These are phyloP conservation scores for Arthrobotrys sinensis DNA, from an alignment of 2,329 filamentous ascomycete species.

Conservation along the genomic window DNA sequence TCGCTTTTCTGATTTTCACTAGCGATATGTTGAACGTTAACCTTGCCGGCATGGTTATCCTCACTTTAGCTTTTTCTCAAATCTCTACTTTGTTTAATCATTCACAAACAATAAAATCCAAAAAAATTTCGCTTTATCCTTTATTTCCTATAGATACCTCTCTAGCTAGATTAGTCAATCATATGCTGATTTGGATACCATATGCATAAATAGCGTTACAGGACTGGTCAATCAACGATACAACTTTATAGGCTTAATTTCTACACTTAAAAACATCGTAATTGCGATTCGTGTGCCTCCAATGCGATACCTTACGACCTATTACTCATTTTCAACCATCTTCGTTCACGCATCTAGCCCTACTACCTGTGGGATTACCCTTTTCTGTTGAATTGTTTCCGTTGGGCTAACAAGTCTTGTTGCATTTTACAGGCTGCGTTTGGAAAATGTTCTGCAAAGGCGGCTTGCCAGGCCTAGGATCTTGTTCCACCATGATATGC, in stretches of 20 bases:
- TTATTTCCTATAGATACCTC: not conserved
- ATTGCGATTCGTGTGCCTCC: too few relatives aligned
- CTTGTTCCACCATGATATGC: slow-evolving; percentile 17
- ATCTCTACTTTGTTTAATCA: slow-evolving; percentile 53
- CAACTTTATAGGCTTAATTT: too few relatives aligned
- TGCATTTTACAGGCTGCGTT: slow-evolving; percentile 1
- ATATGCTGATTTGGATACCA: too few relatives aligned
- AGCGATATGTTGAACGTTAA: slow-evolving; percentile 42
- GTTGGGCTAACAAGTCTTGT: slow-evolving; percentile 4
- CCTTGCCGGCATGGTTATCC: slow-evolving; percentile 58
- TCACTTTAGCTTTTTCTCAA: slow-evolving; percentile 32
- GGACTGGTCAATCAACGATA: too few relatives aligned
- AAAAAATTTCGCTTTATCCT: slow-evolving; percentile 45
- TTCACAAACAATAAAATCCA: slow-evolving; percentile 50
- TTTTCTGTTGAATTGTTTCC: slow-evolving; percentile 8
- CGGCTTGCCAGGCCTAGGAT: not conserved
- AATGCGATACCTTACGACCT: too few relatives aligned
- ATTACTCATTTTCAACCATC: too few relatives aligned
- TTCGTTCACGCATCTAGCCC: not conserved
- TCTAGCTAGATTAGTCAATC: too few relatives aligned
- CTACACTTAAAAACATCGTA: too few relatives aligned
- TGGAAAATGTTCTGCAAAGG: slow-evolving; percentile 8
- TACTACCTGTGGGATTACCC: not conserved
- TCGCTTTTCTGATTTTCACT: slow-evolving; percentile 17
- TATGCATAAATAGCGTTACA: too few relatives aligned